These are phyloP conservation scores for Fusarium camptoceras DNA, from an alignment of 2,329 filamentous ascomycete species.

Conservation along the genomic window DNA sequence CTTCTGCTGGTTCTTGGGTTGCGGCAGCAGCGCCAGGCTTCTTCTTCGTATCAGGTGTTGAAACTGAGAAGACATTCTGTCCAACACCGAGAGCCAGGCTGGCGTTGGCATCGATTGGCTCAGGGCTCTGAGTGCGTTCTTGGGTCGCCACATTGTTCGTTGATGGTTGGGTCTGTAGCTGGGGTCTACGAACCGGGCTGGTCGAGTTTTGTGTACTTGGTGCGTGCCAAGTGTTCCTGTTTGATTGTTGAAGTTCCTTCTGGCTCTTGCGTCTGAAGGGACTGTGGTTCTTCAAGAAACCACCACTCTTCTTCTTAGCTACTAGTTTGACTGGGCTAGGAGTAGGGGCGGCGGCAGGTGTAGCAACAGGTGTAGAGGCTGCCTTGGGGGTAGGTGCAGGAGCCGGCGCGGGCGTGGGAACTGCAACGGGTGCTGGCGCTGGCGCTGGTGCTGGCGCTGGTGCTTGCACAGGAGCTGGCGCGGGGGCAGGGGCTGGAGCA, in stretches of 20 bases:
- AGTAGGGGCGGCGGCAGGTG: background rate
- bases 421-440: background rate
- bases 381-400: background rate
- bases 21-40: slow-evolving; percentile 42
- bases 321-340: slow-evolving; percentile 72
- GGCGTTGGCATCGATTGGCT: slow-evolving; percentile 90
- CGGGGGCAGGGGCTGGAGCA: background rate
- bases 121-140: slow-evolving; percentile 73
- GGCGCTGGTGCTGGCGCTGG: background rate
- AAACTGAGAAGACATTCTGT: slow-evolving; percentile 95
- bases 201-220: slow-evolving; percentile 46
- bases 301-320: slow-evolving; percentile 78
- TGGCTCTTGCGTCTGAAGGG: slow-evolving; percentile 94
- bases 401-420: background rate
- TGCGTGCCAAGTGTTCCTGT: slow-evolving; percentile 71
- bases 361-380: background rate
- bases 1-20: slow-evolving; percentile 62
- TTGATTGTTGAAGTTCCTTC: slow-evolving; percentile 69
- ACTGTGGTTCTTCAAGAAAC: slow-evolving; percentile 93
- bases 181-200: slow-evolving; percentile 54
- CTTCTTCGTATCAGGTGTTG: slow-evolving; percentile 74
- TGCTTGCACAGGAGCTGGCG: background rate
- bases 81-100: slow-evolving; percentile 94
- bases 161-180: slow-evolving; percentile 54
- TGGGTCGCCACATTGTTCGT: slow-evolving; percentile 52